Percentiles rank a stretch among this genome's conserved stretches.
These are phyloP conservation scores for Termitomyces bulborhizus DNA, from an alignment of 768 basidiomycete genomes.

Conservation along the genomic window DNA sequence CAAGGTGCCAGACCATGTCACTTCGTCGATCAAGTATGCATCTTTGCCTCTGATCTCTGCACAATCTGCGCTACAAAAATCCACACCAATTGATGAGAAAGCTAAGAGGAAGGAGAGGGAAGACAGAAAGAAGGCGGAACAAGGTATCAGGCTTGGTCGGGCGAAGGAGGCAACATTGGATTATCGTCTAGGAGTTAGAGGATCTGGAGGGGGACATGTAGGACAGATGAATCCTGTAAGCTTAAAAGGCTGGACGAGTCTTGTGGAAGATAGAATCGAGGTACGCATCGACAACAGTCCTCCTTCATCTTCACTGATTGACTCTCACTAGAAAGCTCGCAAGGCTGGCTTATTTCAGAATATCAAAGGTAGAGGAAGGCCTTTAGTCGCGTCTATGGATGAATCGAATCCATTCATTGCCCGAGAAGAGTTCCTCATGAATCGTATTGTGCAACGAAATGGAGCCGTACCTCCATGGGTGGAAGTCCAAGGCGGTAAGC, in stretches of 20 bases:
- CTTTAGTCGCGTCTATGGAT: conserved; percentile 29
- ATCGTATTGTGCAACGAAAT: conserved; percentile 75
- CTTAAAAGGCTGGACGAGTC: conserved; percentile 67
- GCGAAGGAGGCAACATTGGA: conserved; percentile 74
- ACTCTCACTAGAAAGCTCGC: conserved; percentile 46
- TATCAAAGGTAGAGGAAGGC: conserved; percentile 59
- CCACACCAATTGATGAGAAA: conserved; percentile 25
- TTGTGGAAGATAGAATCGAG: conserved; percentile 80
- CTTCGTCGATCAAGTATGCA: conserved; percentile 48
- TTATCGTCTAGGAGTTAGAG: conserved; percentile 59
- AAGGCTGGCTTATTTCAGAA: conserved; percentile 63
- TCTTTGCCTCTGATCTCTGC: conserved; percentile 28
- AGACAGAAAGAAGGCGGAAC: conserved; percentile 41
- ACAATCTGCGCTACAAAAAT: conserved; percentile 9
- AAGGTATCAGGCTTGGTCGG: conserved; percentile 48
- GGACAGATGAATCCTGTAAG: conserved; percentile 47
- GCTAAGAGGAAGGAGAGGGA: conserved; percentile 42
- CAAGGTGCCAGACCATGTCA: conserved; percentile 50
- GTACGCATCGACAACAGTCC: conserved; percentile 25
- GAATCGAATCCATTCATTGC: conserved; percentile 55
- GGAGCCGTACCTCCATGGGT: conserved; percentile 87
- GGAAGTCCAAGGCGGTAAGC: conserved; percentile 65
- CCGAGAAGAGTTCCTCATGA: conserved; percentile 79
- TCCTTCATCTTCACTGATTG: background rate
- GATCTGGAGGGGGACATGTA: conserved; percentile 12